Conservation (phyloP, 1,284 basidiomycete species). For the Ganoderma meredithae region DNA sequence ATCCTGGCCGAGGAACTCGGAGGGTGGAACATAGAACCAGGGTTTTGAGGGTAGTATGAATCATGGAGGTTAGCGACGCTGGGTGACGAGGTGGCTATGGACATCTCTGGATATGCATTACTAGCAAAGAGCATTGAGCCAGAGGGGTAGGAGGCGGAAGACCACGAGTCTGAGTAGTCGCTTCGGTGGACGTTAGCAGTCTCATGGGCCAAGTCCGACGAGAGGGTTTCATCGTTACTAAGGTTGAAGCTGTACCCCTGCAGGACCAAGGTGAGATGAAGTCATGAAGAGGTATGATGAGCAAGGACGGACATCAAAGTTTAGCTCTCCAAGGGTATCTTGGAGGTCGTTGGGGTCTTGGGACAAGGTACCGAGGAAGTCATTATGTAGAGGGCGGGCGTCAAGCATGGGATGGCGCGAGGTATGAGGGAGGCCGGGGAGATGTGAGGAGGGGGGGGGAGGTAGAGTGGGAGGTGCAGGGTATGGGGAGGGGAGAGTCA, state of each 20-base stretch:
- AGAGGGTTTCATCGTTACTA: background rate
- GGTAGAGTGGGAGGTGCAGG: background rate
- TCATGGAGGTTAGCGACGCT: conserved; percentile 5
- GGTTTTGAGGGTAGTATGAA: conserved; percentile 11
- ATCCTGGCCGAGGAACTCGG: background rate
- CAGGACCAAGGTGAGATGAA: background rate
- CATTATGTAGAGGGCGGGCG: conserved; percentile 14
- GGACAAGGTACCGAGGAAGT: conserved; percentile 21
- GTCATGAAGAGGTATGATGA: background rate
- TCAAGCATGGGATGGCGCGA: conserved; percentile 10
- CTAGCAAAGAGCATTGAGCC: conserved; percentile 13
- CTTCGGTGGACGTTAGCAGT: background rate
- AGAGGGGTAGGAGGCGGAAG: conserved; percentile 3
- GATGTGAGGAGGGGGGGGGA: conserved; percentile 10
- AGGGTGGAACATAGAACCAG: background rate
- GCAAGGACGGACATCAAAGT: conserved; percentile 7
- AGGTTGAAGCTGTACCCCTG: conserved; percentile 1
- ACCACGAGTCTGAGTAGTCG: conserved; percentile 7
- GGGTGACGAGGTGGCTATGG: background rate
- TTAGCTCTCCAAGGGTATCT: conserved; percentile 10
- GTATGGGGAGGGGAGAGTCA: conserved; percentile 7
- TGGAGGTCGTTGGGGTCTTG: conserved; percentile 22
- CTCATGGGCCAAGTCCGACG: background rate
- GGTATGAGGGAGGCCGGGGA: conserved; percentile 12
- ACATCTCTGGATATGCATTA: background rate